These are phyloP conservation scores for Beauveria medogensis DNA, from an alignment of 2,329 filamentous ascomycete species.

Conservation along the genomic window DNA sequence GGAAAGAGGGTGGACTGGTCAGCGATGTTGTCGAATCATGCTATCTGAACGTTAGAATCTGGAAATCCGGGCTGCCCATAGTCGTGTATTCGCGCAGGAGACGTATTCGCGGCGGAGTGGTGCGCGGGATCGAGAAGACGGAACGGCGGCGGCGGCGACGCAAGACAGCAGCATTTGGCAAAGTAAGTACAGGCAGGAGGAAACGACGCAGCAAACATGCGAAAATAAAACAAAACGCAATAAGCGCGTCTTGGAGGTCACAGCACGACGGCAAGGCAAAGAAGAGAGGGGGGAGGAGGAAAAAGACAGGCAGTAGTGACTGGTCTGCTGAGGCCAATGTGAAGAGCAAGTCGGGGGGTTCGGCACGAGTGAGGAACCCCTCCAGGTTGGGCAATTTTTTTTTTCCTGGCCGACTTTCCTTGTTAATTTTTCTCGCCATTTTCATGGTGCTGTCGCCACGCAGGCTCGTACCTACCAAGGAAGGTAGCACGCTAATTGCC, in stretches of 20 bases:
- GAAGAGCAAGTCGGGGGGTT: conserved; percentile 10
- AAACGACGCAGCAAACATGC: not conserved
- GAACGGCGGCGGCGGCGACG: conserved; percentile 21
- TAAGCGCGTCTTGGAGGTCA: not conserved
- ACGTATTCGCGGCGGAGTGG: conserved; percentile 16
- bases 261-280: not conserved
- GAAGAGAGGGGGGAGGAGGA: conserved; percentile 10
- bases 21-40: conserved; percentile 25
- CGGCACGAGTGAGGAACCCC: not conserved
- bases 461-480: too few relatives aligned
- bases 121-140: conserved; percentile 26
- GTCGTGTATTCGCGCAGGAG: conserved; percentile 19
- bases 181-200: not conserved
- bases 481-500: too few relatives aligned
- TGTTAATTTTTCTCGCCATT: too few relatives aligned
- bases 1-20: conserved; percentile 11
- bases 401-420: not conserved
- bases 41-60: conserved; percentile 23
- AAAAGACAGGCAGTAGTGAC: conserved; percentile 9
- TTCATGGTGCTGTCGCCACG: too few relatives aligned
- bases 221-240: not conserved
- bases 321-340: conserved; percentile 3
- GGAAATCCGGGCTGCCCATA: conserved; percentile 26
- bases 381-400: conserved; percentile 1
- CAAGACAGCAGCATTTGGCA: conserved; percentile 5